These are phyloP conservation scores for Cystobasidium pallidum DNA, from an alignment of 1,284 basidiomycete genomes.

Conservation along the genomic window DNA sequence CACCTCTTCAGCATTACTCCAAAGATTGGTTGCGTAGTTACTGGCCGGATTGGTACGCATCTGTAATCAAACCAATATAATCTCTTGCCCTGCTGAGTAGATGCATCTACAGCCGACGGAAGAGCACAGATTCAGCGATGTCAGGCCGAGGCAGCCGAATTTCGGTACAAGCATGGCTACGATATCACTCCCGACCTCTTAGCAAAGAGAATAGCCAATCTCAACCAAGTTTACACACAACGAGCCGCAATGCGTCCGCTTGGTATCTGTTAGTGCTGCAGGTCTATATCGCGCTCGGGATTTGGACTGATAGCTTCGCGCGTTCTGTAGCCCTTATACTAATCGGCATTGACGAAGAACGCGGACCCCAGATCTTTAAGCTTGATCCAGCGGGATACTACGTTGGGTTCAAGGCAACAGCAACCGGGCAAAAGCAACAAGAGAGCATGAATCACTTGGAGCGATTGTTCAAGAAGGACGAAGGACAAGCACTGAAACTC, in stretches of 20 bases:
- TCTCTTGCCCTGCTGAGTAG: too few species aligned
- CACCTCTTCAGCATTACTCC: constrained; percentile 96
- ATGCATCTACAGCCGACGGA: constrained; percentile 73
- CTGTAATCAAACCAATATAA: too few species aligned
- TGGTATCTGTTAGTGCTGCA: constrained; percentile 77
- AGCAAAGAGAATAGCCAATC: constrained; percentile 91
- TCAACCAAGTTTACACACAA: constrained; percentile 99
- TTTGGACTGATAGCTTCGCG: too few species aligned
- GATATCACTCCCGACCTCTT: constrained; percentile 96
- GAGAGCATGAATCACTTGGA: constrained; percentile 96
- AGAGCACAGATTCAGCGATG: constrained; percentile 87
- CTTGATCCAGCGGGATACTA: constrained; percentile 98
- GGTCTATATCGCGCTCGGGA: too few species aligned
- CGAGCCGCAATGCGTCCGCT: constrained; percentile 95
- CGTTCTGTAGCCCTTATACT: constrained; percentile 82
- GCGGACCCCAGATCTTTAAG: constrained; percentile 89
- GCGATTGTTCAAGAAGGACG: constrained; percentile 96
- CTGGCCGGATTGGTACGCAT: constrained; percentile 81
- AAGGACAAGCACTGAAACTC: constrained; percentile 43
- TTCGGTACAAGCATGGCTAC: constrained; percentile 96
- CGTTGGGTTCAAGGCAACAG: constrained; percentile 95
- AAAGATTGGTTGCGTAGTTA: constrained; percentile 96
- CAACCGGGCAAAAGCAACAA: constrained; percentile 95
- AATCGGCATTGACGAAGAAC: constrained; percentile 88
- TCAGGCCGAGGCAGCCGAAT: constrained; percentile 86